Conservation (phyloP, 2,329 filamentous ascomycete species). For the Cadophora malorum region DNA sequence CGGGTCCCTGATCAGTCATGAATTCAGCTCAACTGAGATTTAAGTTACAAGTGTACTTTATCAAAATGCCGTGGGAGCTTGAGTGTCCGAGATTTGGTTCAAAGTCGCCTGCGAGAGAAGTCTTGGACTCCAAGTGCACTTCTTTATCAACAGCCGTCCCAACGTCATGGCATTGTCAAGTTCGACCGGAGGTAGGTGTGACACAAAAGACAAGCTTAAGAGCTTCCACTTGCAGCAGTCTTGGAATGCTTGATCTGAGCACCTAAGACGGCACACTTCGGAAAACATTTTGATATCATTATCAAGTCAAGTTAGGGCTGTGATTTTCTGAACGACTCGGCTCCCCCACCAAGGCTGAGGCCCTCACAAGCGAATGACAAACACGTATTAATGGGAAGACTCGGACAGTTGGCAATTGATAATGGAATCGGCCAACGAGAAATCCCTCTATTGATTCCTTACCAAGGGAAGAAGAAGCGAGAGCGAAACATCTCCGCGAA, state of each 20-base stretch:
- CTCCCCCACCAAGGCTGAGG: slow-evolving; percentile 3
- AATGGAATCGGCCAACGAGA: background rate
- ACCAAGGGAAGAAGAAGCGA: background rate
- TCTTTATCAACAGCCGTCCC: background rate
- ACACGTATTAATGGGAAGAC: background rate
- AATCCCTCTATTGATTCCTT: background rate
- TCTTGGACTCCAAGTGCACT: too few relatives aligned
- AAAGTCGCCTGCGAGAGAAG: too few relatives aligned
- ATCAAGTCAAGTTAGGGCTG: background rate
- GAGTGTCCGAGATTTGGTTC: too few relatives aligned
- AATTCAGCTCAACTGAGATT: too few relatives aligned
- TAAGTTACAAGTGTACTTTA: too few relatives aligned
- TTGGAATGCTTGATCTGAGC: slow-evolving; percentile 9
- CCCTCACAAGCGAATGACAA: background rate
- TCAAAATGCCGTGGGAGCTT: too few relatives aligned
- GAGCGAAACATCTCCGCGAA: background rate
- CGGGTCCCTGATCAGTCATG: too few relatives aligned
- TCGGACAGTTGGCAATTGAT: background rate
- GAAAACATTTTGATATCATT: background rate
- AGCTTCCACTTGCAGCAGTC: background rate
- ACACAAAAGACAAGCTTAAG: background rate
- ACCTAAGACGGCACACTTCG: background rate
- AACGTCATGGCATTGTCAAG: background rate
- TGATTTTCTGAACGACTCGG: background rate
- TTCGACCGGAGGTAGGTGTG: background rate